Evolutionary conservation across 495 filamentous ascomycete genomes (phyloP).

Genomic region (Zalerion maritima): DNA sequence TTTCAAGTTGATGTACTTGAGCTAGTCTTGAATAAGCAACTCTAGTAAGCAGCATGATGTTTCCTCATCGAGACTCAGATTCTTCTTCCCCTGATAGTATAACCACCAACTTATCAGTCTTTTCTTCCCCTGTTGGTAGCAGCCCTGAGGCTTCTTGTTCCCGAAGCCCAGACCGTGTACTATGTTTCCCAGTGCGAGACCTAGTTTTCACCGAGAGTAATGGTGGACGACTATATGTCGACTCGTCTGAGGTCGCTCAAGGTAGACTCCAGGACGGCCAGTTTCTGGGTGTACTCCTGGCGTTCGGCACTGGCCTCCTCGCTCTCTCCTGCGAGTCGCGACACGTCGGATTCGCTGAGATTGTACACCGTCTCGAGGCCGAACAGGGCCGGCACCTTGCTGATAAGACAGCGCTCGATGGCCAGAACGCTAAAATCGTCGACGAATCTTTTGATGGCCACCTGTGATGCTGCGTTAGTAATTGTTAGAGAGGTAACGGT

Average conservation of each 20-base stretch:
- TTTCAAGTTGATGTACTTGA: too few species aligned
- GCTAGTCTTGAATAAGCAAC: too few species aligned
- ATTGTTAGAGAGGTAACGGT: background rate
- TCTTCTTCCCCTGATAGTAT: too few species aligned
- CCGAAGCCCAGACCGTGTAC: too few species aligned
- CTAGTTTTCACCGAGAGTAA: too few species aligned
- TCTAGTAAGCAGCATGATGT: too few species aligned
- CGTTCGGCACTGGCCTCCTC: constrained; percentile 4
- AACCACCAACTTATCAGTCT: too few species aligned
- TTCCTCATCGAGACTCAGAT: too few species aligned
- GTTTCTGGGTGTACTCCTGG: constrained; percentile 6
- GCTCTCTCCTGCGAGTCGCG: constrained; percentile 15
- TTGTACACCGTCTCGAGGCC: constrained; percentile 16
- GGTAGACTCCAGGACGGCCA: constrained; percentile 4
- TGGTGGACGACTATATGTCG: too few species aligned
- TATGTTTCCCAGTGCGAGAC: too few species aligned
- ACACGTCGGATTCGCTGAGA: constrained; percentile 9
- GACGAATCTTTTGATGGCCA: constrained; percentile 38
- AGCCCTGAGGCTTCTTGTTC: too few species aligned
- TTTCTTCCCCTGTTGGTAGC: too few species aligned
- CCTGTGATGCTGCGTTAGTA: constrained; percentile 17
- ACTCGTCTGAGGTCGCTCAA: constrained; percentile 9
- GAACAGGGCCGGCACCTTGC: constrained; percentile 16
- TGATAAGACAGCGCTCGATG: constrained; percentile 37
- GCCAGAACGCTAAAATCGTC: constrained; percentile 40